A percentile compares a stretch with the other conserved stretches of the same genome.
Conservation (phyloP, 2,329 filamentous ascomycete species). For the Colletotrichum eremochloae region DNA sequence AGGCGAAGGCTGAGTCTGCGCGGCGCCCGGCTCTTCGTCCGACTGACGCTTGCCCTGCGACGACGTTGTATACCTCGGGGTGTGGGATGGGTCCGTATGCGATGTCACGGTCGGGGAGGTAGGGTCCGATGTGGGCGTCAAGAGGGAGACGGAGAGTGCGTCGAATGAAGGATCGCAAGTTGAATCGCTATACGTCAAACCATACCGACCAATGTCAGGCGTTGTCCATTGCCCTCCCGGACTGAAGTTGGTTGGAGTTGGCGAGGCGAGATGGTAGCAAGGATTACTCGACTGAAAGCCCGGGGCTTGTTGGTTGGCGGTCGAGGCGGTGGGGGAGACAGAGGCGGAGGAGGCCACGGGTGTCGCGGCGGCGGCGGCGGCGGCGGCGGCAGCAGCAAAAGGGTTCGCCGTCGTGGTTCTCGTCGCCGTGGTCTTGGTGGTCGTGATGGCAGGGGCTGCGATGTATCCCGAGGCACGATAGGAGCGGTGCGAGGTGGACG, state of each 20-base stretch:
- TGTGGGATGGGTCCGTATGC: slow-evolving; percentile 23
- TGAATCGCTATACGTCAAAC: slow-evolving; percentile 46
- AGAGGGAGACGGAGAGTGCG: slow-evolving; percentile 31
- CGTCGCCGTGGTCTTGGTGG: slow-evolving; percentile 9
- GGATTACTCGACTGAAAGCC: slow-evolving; percentile 39
- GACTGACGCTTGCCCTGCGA: slow-evolving; percentile 48
- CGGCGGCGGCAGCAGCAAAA: slow-evolving; percentile 14
- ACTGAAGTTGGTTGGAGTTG: slow-evolving; percentile 23
- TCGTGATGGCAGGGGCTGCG: slow-evolving; percentile 6
- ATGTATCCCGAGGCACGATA: slow-evolving; percentile 20
- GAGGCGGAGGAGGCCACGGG: slow-evolving; percentile 22
- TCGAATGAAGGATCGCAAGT: slow-evolving; percentile 43
- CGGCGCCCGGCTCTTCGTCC: slow-evolving; percentile 44
- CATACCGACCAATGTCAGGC: slow-evolving; percentile 48
- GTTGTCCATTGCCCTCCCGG: slow-evolving; percentile 38
- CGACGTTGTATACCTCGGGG: slow-evolving; percentile 32
- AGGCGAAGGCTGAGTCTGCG: slow-evolving; percentile 46
- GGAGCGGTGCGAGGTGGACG: slow-evolving; percentile 30
- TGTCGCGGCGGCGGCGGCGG: slow-evolving; percentile 16
- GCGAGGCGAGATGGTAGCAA: slow-evolving; percentile 35
- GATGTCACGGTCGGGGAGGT: slow-evolving; percentile 27
- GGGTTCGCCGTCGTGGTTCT: slow-evolving; percentile 6
- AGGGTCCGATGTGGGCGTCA: slow-evolving; percentile 30
- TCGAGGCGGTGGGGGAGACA: slow-evolving; percentile 10
- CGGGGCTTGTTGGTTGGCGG: slow-evolving; percentile 35